These are phyloP conservation scores for Scutellaria baicalensis DNA, from an alignment of 257 asterid species.

Conservation along the genomic window DNA sequence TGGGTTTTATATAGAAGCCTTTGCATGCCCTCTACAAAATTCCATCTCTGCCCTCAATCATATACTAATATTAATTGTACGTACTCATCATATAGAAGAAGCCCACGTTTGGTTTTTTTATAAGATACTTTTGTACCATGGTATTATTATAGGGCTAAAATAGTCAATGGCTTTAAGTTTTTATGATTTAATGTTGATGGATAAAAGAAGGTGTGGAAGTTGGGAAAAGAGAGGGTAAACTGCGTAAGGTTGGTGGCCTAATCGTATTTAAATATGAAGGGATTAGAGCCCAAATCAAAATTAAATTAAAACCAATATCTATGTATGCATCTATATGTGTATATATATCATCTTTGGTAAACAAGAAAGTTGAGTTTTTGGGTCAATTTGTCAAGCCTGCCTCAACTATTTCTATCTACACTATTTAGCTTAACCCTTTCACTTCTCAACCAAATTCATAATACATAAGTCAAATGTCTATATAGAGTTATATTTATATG, in stretches of 20 bases:
- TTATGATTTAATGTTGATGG: background rate
- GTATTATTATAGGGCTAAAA: background rate
- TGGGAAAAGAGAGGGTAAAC: constrained; percentile 39
- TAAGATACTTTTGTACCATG: no score
- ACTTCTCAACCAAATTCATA: no score
- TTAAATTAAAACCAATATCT: constrained; percentile 3
- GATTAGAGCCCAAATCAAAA: background rate
- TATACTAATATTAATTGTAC: no score
- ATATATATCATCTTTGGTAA: constrained; percentile 17
- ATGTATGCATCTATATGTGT: no score
- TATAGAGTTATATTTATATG: no score
- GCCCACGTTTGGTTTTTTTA: no score
- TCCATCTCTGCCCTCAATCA: background rate
- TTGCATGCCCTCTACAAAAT: background rate
- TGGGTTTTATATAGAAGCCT: background rate
- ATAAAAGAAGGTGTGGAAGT: constrained; percentile 14
- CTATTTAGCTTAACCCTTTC: background rate
- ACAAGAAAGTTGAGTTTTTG: constrained; percentile 16
- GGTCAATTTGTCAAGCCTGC: constrained; percentile 42
- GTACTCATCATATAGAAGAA: background rate
- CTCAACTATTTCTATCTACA: constrained; percentile 29
- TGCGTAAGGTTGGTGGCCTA: constrained; percentile 70
- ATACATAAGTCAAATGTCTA: no score
- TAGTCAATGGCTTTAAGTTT: background rate
- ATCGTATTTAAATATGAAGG: constrained; percentile 6